phyloP scores from a whole-genome alignment of 1,284 basidiomycete genomes.

The Fomes fomentarius region DNA sequence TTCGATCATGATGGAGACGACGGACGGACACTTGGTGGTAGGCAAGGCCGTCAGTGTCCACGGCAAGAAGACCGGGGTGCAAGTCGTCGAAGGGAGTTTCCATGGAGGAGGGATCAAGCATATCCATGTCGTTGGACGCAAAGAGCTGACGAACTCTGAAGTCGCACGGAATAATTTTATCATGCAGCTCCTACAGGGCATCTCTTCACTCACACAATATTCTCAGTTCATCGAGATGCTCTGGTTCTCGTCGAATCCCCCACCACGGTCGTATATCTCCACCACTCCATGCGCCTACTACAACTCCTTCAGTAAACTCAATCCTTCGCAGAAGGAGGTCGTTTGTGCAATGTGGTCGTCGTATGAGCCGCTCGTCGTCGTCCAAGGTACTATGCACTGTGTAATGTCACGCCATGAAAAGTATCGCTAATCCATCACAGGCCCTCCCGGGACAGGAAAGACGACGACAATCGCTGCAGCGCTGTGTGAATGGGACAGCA shows the following conservation, averaged over 20 bases:
- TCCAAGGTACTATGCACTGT: slow-evolving; percentile 15
- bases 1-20: slow-evolving; percentile 9
- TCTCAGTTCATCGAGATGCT: not conserved
- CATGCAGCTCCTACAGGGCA: slow-evolving; percentile 7
- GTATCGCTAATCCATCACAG: not conserved
- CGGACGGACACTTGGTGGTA: not conserved
- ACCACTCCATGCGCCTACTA: no score
- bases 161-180: slow-evolving; percentile 19
- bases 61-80: slow-evolving; percentile 13
- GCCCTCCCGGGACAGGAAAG: slow-evolving; percentile 36
- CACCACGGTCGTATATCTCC: not conserved
- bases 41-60: slow-evolving; percentile 9
- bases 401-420: not conserved
- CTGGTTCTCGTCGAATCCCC: not conserved
- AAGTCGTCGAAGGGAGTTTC: slow-evolving; percentile 2
- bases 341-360: slow-evolving; percentile 13
- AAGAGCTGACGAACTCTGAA: slow-evolving; percentile 18
- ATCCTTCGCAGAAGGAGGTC: slow-evolving; percentile 23
- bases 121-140: slow-evolving; percentile 21
- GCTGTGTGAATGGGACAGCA: slow-evolving; percentile 15
- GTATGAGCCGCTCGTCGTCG: slow-evolving; percentile 15
- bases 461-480: slow-evolving; percentile 40
- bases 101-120: slow-evolving; percentile 8
- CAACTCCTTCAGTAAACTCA: slow-evolving; percentile 10
- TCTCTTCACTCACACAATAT: not conserved